Evolutionary conservation across 2,329 filamentous ascomycete genomes (phyloP).

Genomic region (Colletotrichum tamarilloi): DNA sequence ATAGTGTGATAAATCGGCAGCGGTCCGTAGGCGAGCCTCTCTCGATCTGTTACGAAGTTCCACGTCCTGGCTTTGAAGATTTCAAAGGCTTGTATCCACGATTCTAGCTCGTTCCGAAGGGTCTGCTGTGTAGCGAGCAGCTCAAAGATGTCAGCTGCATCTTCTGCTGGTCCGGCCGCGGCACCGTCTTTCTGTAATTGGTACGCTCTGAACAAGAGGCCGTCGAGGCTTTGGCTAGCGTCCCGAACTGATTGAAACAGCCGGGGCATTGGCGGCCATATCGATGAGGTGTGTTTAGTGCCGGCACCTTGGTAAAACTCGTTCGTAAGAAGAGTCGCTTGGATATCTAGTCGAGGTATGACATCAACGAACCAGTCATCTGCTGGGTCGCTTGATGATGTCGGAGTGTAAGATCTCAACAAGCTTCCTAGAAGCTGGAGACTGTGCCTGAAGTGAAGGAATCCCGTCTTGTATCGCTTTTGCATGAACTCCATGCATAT

Average conservation of each 20-base stretch:
- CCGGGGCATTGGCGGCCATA: neutral
- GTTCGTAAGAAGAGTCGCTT: constrained; percentile 39
- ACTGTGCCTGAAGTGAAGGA: constrained; percentile 56
- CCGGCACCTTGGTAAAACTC: neutral
- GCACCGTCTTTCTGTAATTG: neutral
- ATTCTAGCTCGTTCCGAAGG: constrained; percentile 19
- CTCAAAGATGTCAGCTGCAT: neutral
- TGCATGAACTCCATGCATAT: constrained; percentile 47
- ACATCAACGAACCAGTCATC: constrained; percentile 57
- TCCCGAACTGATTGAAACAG: constrained; percentile 12
- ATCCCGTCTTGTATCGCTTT: constrained; percentile 49
- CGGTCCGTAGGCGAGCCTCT: constrained; percentile 36
- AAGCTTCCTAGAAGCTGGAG: constrained; percentile 44
- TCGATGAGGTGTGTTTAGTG: neutral
- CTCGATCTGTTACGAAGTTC: constrained; percentile 34
- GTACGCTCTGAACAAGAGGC: constrained; percentile 2
- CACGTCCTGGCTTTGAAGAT: constrained; percentile 36
- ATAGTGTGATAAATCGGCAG: constrained; percentile 54
- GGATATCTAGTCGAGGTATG: constrained; percentile 47
- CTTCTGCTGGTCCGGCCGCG: neutral
- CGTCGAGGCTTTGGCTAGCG: constrained; percentile 18
- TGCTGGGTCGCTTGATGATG: constrained; percentile 34
- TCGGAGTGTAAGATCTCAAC: constrained; percentile 38
- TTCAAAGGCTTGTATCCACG: constrained; percentile 42
- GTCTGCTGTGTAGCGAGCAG: constrained; percentile 1